Base-by-base conservation (phyloP, 2,329 filamentous ascomycete species). In the Pseudogymnoascus sp. region DNA sequence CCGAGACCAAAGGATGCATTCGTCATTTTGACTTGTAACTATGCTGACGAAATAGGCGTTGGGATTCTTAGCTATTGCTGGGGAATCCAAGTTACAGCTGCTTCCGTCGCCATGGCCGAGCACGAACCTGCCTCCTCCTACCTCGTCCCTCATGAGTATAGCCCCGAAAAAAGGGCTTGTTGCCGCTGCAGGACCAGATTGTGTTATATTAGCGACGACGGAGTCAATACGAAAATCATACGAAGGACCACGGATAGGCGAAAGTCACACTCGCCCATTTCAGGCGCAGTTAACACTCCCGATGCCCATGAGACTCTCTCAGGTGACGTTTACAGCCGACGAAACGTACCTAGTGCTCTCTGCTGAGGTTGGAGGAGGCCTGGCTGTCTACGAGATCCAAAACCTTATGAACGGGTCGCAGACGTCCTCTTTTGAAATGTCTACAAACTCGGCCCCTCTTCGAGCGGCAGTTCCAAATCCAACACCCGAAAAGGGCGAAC, bases 271-370 rank as follows among this genome's bases (percentile, higher is more conserved):
- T 62, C 85, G 88, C 66, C 72, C 80, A 11, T 95, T 95, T 70
- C 78, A 85, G 65, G 89, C 92, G 2, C 85, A 93, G 73, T 78
- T 90, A 61, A 88, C 81, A 64, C 82, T 97, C 5, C 79, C 86
- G 1, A 82, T 95, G 70, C 84, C 89, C 8, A 82, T 86, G 70
- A 86, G 89, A 69, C 83, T 96, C 62, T 95, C 91, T 10, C 94
- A 99, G 74, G 80, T 99, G 18, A 86, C 88, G 14, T 99, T 99
- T 74, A 93, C 91, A 0, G 84, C 90, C n/a, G 90, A 95, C 70
- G 95, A 97, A 73, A 85, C 85, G 69, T 91, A 89, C 69, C 79
- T 99, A 65, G 83, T 96, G 37, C 79, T 97, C 25, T 91, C 91
- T 10, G 90, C 91, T 2, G 90, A 96, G 75, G 80, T 83, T 62